Evolutionary conservation across 164 flowering plant species (phyloP), one percentile per base, ranked within the genome.

Genomic region (Vitis riparia): DNA sequence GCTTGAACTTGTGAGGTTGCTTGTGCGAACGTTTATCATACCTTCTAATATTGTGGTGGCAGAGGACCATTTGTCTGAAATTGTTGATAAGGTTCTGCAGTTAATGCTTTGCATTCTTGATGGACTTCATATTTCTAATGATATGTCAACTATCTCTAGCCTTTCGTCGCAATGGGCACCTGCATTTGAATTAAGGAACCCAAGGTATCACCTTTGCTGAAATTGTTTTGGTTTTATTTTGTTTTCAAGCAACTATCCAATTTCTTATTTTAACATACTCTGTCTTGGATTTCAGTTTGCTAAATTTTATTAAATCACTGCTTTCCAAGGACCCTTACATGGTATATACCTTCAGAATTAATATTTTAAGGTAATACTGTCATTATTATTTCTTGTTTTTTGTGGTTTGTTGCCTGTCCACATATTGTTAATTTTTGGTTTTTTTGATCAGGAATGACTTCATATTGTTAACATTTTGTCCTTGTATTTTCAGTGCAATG

Each of bases 21-120:
- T 92, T 60, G 47, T 88, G 65, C 70, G 71, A 60, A 85, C 58
- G 29, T 79, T 71, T 68, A 48, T 83, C 57, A 8, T 57, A 9
- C 79, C 81, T 74, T 64, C 65, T 68, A 37, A 56, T 37, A 15
- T 3, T 60, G 58, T 4, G n/a, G 72, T 65, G 48, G 70, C 37
- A 67, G 83, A 73, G 49, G 83, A 71, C 30, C 65, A 69, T 69
- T 55, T 55, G 32, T 62, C 61, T 66, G 82, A 79, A 55, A 68
- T 84, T 71, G 62, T 85, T 71, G 82, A 86, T 67, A 82, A 80
- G 71, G 71, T 87, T 59, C 68, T 91, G 65, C 84, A 82, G 61
- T 73, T 91, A 55, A 85, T 91, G 90, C 76, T 88, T 13, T 75
- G 79, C 75, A 78, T 87, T 80, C 79, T 92, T 76, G 88, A 86